A percentile compares a stretch with the other conserved stretches of the same genome.
phyloP scores from a whole-genome alignment of 331 rosid genomes.

The Quercus lobata region DNA sequence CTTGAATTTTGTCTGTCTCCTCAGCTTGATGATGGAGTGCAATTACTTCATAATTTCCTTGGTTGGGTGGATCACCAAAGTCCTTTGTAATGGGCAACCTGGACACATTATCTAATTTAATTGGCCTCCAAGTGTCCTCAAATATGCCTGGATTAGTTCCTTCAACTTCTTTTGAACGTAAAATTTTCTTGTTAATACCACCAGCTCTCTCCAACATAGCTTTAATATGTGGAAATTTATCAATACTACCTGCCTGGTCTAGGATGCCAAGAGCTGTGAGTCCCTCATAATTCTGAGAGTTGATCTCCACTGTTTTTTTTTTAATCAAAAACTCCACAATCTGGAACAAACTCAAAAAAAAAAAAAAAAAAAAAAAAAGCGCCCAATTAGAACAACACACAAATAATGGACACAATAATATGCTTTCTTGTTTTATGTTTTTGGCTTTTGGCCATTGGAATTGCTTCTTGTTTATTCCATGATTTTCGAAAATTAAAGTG shows the following conservation, averaged over 20 bases:
- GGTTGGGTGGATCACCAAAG: neutral
- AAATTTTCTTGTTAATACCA: neutral
- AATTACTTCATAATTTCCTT: constrained; percentile 26
- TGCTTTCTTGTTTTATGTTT: too few species aligned
- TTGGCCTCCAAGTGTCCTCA: too few species aligned
- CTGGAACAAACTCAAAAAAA: constrained; percentile 25
- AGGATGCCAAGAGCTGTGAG: constrained; percentile 55
- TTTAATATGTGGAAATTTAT: neutral
- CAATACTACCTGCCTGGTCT: constrained; percentile 24
- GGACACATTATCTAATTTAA: too few species aligned
- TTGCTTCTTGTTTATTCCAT: too few species aligned
- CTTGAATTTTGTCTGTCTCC: neutral
- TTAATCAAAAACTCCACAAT: constrained; percentile 60
- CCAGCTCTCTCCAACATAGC: neutral
- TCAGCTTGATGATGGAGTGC: constrained; percentile 30
- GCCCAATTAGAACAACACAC: neutral
- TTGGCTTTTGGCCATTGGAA: too few species aligned
- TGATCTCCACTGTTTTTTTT: constrained; percentile 47
- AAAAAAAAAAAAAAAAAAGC: too few species aligned
- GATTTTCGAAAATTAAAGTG: too few species aligned
- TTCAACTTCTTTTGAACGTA: too few species aligned
- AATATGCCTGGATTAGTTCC: too few species aligned
- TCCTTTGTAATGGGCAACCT: neutral
- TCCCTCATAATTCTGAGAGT: constrained; percentile 43
- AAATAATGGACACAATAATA: too few species aligned